A percentile compares a stretch with the other conserved stretches of the same genome.
Evolutionary conservation across 306 rosid species (phyloP).

Genomic region (Hippophae gyantsensis): DNA sequence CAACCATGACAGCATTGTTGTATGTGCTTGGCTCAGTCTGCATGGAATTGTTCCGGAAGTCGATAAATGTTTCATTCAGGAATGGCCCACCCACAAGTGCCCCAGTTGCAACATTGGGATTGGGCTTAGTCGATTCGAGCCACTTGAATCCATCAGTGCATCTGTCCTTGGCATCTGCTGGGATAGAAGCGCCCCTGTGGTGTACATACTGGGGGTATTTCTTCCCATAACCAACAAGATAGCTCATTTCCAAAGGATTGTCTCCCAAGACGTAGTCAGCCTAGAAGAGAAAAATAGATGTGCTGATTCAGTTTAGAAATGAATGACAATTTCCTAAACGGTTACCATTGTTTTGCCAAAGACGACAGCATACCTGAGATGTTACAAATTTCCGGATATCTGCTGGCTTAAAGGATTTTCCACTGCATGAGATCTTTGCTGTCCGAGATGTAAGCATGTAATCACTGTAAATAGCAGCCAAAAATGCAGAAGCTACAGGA

Average conservation of each 20-base stretch:
- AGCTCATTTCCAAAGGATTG: conserved; percentile 81
- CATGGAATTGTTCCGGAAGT: conserved; percentile 71
- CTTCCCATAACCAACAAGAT: conserved; percentile 79
- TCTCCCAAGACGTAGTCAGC: conserved; percentile 85
- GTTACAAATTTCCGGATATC: conserved; percentile 55
- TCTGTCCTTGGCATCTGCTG: conserved; percentile 35
- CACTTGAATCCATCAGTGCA: conserved; percentile 78
- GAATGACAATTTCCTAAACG: conserved; percentile 5
- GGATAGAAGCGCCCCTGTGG: conserved; percentile 98
- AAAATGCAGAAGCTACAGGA: conserved; percentile 58
- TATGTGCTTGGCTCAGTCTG: conserved; percentile 92
- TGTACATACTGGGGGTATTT: conserved; percentile 75
- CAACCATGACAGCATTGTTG: conserved; percentile 75
- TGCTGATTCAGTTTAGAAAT: background rate
- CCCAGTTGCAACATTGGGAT: conserved; percentile 83
- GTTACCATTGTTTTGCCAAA: conserved; percentile 1
- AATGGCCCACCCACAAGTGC: conserved; percentile 97
- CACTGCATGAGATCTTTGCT: conserved; percentile 39
- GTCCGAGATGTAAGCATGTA: conserved; percentile 52
- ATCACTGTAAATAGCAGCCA: conserved; percentile 57
- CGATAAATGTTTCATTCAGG: conserved; percentile 58
- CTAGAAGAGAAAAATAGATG: conserved; percentile 25
- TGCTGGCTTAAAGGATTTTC: conserved; percentile 30
- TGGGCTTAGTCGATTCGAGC: conserved; percentile 57
- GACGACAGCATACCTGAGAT: conserved; percentile 38